Percentiles rank a stretch among this genome's conserved stretches.
phyloP scores from a whole-genome alignment of 495 filamentous ascomycete genomes.

The Hypoxylon cercidicola region DNA sequence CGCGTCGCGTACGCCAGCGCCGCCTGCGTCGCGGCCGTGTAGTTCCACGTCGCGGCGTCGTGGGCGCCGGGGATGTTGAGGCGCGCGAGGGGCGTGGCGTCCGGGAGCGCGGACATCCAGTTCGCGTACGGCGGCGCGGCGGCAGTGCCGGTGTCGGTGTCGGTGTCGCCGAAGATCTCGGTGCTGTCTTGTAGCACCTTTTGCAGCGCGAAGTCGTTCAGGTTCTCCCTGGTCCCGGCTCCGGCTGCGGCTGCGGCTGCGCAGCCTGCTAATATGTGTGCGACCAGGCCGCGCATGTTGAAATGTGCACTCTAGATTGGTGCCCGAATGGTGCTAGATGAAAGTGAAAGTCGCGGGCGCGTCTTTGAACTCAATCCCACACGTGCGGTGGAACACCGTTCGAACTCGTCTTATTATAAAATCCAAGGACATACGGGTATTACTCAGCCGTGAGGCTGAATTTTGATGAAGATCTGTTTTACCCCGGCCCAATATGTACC shows the following conservation, averaged over 20 bases:
- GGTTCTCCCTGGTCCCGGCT: conserved; percentile 12
- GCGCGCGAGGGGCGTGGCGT: conserved; percentile 55
- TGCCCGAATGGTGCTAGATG: too few species aligned
- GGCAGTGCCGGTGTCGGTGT: conserved; percentile 31
- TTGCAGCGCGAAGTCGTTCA: conserved; percentile 64
- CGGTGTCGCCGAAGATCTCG: conserved; percentile 62
- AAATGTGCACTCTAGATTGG: background rate
- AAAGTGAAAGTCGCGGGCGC: too few species aligned
- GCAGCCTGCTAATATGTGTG: background rate
- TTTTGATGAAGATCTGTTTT: background rate
- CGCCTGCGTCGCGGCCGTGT: conserved; percentile 56
- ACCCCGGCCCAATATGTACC: background rate
- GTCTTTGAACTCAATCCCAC: too few species aligned
- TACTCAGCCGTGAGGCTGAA: background rate
- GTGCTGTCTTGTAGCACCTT: conserved; percentile 59
- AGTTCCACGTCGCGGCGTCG: conserved; percentile 67
- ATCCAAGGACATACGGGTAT: background rate
- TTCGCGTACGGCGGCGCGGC: conserved; percentile 22
- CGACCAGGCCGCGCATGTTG: conserved; percentile 1
- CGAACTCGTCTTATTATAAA: too few species aligned
- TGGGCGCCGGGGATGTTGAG: conserved; percentile 66
- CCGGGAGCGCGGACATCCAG: conserved; percentile 61
- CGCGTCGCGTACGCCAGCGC: conserved; percentile 50
- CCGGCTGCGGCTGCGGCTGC: background rate
- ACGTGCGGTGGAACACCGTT: too few species aligned